Conservation (phyloP, 805 yeast genomes). For the Teunomyces cretensis region DNA sequence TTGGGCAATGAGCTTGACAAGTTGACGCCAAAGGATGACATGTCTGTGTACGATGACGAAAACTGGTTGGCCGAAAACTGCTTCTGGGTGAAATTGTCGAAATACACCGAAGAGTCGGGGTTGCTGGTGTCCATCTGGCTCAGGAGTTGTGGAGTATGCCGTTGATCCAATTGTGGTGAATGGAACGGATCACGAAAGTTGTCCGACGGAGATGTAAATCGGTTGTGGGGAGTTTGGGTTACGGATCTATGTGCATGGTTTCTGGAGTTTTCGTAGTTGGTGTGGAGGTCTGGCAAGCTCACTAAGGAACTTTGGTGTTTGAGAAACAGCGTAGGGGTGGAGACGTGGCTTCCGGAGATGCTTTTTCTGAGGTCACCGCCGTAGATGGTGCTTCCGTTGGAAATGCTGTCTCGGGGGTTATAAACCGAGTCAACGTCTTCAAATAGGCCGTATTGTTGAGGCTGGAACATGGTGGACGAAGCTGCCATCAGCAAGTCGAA, state of each 20-base stretch:
- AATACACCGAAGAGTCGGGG: neutral
- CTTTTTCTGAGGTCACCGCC: neutral
- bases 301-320: slow-evolving; percentile 29
- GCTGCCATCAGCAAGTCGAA: slow-evolving; percentile 3
- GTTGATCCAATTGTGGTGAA: neutral
- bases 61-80: neutral
- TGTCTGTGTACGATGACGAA: neutral
- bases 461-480: neutral
- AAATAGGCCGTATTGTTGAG: neutral
- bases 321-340: slow-evolving; percentile 20
- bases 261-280: neutral
- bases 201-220: neutral
- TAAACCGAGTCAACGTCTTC: neutral
- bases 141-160: neutral
- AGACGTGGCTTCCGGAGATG: slow-evolving; percentile 11
- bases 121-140: slow-evolving; percentile 3
- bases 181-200: neutral
- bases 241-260: neutral
- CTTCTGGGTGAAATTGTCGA: slow-evolving; percentile 1
- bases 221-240: neutral
- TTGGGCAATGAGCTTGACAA: slow-evolving; percentile 12
- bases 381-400: neutral
- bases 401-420: neutral
- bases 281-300: slow-evolving; percentile 26
- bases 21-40: neutral